Evolutionary conservation across 257 asterid species (phyloP), one percentile per base, ranked within the genome.

Genomic region (Salvia splendens): DNA sequence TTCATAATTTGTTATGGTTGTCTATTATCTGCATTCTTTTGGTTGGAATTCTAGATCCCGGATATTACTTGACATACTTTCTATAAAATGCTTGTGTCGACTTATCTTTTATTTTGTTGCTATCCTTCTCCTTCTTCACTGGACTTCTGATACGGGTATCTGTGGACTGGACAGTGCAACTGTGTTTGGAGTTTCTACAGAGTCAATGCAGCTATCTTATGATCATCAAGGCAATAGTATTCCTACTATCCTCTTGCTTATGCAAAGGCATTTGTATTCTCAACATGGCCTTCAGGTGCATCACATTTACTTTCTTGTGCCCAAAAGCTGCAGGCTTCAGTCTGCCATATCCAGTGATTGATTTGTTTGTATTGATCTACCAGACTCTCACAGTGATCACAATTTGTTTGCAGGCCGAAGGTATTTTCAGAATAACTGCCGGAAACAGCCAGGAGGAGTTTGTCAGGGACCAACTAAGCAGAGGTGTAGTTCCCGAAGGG

Each of bases 141-240:
- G 55, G 47, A 52, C 45, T 16, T 61, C 45, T 77, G 78, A 70
- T 73, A 60, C 73, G 72, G 64, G 24, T 73, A 69, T 24, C 61
- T 73, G 52, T 49, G 51, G 30, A 24, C 30, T 24, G 30, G 30
- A 24, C 85, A 95, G 99, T 81, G 79, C 99, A 64, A 95, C 97
- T 38, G 98, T 95, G 42, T 95, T 95, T 73, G 99, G 99, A 82
- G 98, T 95, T 58, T 95, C 99, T 12, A 87, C 99, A 4, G 98
- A 91, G 51, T 95, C 99, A 28, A 95, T 95, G 99, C 99, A 95
- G 83, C 83, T 95, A 55, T 87, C 98, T 32, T 91, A 81, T 70
- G 99, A 95, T 70, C 65, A 72, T 55, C 83, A 89, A 67, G 99
- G 99, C 73, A 95, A 91, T 76, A 89, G 95, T 54, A 75, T 95